These are phyloP conservation scores for Carex parvula DNA, from an alignment of 176 grass and related monocot species.

Conservation along the genomic window DNA sequence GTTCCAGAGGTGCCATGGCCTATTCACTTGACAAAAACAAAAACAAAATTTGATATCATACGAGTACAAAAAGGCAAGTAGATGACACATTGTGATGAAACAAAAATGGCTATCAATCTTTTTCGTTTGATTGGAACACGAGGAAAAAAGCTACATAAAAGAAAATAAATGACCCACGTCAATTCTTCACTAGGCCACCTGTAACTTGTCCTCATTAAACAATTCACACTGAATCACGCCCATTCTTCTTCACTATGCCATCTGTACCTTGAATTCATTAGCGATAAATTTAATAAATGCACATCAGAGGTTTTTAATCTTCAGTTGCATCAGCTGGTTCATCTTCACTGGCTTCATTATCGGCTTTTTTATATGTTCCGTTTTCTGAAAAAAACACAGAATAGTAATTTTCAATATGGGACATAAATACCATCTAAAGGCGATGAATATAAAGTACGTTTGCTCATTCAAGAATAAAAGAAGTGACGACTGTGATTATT, in stretches of 20 bases:
- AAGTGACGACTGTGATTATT: not conserved
- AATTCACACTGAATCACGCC: too few relatives aligned
- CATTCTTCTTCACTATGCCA: not conserved
- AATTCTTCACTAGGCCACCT: not conserved
- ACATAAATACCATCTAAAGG: not conserved
- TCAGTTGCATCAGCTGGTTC: constrained; percentile 9
- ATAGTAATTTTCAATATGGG: not conserved
- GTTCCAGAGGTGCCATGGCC: not conserved
- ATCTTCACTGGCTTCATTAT: constrained; percentile 17
- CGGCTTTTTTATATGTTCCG: not conserved
- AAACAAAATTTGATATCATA: not conserved
- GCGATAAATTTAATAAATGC: not conserved
- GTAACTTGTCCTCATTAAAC: not conserved
- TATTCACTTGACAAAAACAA: not conserved
- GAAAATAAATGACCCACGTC: not conserved
- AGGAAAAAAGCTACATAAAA: not conserved
- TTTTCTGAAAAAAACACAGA: not conserved
- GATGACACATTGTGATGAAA: not conserved
- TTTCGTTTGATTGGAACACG: not conserved
- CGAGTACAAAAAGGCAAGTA: not conserved
- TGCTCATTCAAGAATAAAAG: not conserved
- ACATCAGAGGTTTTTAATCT: constrained; percentile 16
- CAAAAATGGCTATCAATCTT: not conserved
- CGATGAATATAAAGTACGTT: not conserved
- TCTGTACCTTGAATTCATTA: not conserved